These are phyloP conservation scores for Pseudozyma sp. DNA, from an alignment of 1,284 basidiomycete species.

Conservation along the genomic window DNA sequence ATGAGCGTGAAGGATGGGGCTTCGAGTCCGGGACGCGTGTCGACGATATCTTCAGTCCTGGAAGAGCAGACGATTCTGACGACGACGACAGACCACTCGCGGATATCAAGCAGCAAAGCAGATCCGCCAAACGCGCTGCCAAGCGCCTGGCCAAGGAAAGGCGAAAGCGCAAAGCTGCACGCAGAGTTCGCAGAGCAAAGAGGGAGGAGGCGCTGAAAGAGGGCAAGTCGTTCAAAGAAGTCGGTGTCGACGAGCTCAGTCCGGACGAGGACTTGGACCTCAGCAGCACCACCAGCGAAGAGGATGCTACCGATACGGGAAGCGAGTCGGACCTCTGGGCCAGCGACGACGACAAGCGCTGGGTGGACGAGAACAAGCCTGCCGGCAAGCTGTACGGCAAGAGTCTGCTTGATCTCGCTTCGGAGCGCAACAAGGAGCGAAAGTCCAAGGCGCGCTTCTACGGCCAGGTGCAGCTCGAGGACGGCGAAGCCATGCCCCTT, in stretches of 20 bases:
- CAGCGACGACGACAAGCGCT: constrained; percentile 59
- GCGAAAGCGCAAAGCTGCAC: constrained; percentile 53
- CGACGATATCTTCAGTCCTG: constrained; percentile 31
- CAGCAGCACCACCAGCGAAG: constrained; percentile 45
- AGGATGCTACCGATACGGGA: constrained; percentile 32
- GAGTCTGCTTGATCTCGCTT: constrained; percentile 60
- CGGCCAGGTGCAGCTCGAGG: constrained; percentile 59
- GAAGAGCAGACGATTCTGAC: constrained; percentile 30
- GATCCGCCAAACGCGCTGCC: constrained; percentile 42
- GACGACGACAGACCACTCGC: constrained; percentile 50
- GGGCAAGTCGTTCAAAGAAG: constrained; percentile 49
- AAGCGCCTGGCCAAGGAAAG: constrained; percentile 53
- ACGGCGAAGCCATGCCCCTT: constrained; percentile 26
- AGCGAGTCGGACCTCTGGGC: constrained; percentile 46
- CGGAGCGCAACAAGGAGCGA: constrained; percentile 33
- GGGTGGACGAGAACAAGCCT: constrained; percentile 60
- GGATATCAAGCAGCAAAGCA: constrained; percentile 42
- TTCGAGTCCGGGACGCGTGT: constrained; percentile 58
- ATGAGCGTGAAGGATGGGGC: constrained; percentile 67
- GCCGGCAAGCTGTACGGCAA: constrained; percentile 65
- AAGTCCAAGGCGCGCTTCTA: constrained; percentile 57
- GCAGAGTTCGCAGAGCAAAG: constrained; percentile 51
- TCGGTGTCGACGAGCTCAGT: constrained; percentile 60
- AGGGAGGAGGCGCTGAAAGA: constrained; percentile 42
- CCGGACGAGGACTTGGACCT: constrained; percentile 61